Evolutionary conservation across 371 early-diverging fungal genomes (phyloP).

Genomic region (Syncephalis plumigaleata): DNA sequence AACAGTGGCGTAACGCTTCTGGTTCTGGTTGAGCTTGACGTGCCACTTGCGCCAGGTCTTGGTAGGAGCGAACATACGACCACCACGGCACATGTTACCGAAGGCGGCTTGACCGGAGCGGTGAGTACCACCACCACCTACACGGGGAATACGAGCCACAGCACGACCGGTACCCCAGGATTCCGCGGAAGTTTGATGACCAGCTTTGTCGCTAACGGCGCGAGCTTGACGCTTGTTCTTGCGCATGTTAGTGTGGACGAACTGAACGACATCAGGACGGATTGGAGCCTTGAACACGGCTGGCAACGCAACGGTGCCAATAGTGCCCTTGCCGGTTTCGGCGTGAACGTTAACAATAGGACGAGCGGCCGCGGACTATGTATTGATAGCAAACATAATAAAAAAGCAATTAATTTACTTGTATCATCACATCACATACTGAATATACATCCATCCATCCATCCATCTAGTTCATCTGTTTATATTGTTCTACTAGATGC

Average conservation of each 20-base stretch:
- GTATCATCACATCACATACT: background rate
- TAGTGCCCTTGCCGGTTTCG: slow-evolving; percentile 52
- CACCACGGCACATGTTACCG: slow-evolving; percentile 99
- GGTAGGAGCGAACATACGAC: slow-evolving; percentile 99
- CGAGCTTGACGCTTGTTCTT: slow-evolving; percentile 99
- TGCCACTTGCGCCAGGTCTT: slow-evolving; percentile 99
- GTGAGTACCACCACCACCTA: slow-evolving; percentile 97
- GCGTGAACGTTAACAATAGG: slow-evolving; percentile 87
- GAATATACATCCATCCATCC: background rate
- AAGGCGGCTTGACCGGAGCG: slow-evolving; percentile 99
- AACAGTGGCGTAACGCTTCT: slow-evolving; percentile 95
- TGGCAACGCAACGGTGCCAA: slow-evolving; percentile 74
- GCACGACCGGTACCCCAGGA: slow-evolving; percentile 99
- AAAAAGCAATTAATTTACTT: too few relatives aligned
- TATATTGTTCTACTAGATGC: too few relatives aligned
- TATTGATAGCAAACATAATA: too few relatives aligned
- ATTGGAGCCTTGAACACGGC: slow-evolving; percentile 97
- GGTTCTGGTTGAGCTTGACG: slow-evolving; percentile 95
- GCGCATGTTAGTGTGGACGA: slow-evolving; percentile 94
- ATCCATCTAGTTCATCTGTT: too few relatives aligned
- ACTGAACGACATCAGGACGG: slow-evolving; percentile 94
- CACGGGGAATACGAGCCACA: slow-evolving; percentile 99
- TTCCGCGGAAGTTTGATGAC: slow-evolving; percentile 99
- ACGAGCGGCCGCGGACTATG: slow-evolving; percentile 35
- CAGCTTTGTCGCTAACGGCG: slow-evolving; percentile 94